Conservation (phyloP, 164 flowering plant genomes). For the Liquidambar formosana region DNA sequence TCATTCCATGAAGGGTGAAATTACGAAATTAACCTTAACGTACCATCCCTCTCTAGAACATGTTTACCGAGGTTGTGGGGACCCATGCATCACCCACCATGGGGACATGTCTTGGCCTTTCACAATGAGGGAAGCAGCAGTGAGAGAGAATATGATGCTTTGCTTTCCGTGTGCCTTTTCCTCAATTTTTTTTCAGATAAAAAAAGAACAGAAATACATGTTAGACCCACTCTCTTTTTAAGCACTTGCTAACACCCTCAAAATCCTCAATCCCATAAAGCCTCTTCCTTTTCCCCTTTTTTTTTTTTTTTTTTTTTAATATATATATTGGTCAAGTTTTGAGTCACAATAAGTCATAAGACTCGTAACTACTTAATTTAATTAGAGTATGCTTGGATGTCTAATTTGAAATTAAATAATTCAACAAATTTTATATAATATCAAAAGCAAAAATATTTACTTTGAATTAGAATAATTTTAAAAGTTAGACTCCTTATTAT, state of each 20-base stretch:
- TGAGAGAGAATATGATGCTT: slow-evolving; percentile 45
- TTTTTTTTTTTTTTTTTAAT: too few species aligned
- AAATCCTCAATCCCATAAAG: too few species aligned
- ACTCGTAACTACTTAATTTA: too few species aligned
- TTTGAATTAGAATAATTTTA: too few species aligned
- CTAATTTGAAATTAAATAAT: too few species aligned
- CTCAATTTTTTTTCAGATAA: neutral
- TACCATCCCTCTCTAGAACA: slow-evolving; percentile 18
- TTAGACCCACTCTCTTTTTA: slow-evolving; percentile 11
- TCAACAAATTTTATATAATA: too few species aligned
- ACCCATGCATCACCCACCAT: slow-evolving; percentile 37
- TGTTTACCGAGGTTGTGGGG: slow-evolving; percentile 30
- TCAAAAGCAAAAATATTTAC: too few species aligned
- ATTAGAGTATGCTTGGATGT: too few species aligned
- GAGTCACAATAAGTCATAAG: too few species aligned
- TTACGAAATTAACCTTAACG: slow-evolving; percentile 23
- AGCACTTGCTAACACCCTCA: neutral
- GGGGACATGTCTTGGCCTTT: slow-evolving; percentile 38
- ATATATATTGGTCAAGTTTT: too few species aligned
- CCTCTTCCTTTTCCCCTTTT: too few species aligned
- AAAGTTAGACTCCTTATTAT: too few species aligned
- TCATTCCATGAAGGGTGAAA: slow-evolving; percentile 4
- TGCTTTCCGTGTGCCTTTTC: slow-evolving; percentile 29
- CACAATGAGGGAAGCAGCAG: slow-evolving; percentile 21
- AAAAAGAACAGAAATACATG: neutral